Base-by-base conservation (phyloP, 176 grass and related monocot species). In the Eragrostis nindensis region DNA sequence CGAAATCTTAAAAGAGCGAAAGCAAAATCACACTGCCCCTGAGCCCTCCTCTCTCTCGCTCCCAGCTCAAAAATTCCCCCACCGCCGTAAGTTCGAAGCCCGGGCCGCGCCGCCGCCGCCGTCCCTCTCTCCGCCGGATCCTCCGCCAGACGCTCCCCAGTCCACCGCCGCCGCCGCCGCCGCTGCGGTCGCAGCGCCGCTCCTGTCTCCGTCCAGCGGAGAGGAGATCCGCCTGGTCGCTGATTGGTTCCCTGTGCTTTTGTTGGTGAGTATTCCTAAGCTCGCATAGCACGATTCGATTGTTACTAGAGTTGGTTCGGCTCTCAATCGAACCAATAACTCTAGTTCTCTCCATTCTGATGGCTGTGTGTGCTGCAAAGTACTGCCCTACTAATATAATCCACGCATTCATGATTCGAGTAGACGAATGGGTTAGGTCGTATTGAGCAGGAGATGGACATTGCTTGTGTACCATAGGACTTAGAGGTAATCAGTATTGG, bases 21-120 rank as follows among this genome's bases (percentile, higher is more conserved):
- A 1, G 6, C 6, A 29, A 62, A 71, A 62, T 62, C 49, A 19
- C 68, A 6, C 68, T 8, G 57, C 9, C 44, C 43, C 22, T n/a
- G n/a, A n/a, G n/a, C n/a, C n/a, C n/a, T n/a, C n/a, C n/a, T n/a
- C n/a, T n/a, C n/a, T 76, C 76, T 38, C 55, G 14, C 13, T 52
- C 59, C 30, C 56, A 74, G 70, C 80, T 83, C 45, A 65, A 74
- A 82, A 83, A 18, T 67, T 17, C 4, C 3, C 48, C 38, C 75
- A 39, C 75, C 27, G 24, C 45, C 5, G 6, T 60, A 21, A 21
- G 22, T 66, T 46, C 44, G 48, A 66, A 66, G 25, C 43, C 75
- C 38, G n/a, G 42, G 26, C 57, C 43, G 4, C 56, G 74, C 73
- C 22, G 30, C 30, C 61, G 12, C 18, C 30, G 1, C 27, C 19